Conservation (phyloP, 305 asterid genomes). For the Stenogyne calaminthoides region DNA sequence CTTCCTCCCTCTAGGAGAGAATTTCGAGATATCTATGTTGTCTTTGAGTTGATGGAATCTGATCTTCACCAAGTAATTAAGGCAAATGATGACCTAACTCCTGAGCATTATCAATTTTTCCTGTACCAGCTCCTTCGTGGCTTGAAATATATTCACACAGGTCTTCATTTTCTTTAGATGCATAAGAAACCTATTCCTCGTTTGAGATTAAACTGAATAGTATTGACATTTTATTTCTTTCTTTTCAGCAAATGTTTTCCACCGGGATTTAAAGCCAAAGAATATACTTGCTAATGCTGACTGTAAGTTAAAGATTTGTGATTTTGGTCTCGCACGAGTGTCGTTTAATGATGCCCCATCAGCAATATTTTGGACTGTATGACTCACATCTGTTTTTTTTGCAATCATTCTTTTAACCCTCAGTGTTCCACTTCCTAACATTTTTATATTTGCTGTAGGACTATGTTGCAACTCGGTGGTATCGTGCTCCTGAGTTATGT, state of each 20-base stretch:
- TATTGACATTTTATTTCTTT: constrained; percentile 23
- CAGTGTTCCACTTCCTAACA: constrained; percentile 14
- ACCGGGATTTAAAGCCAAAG: constrained; percentile 77
- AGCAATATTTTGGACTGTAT: constrained; percentile 83
- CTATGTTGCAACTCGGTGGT: constrained; percentile 85
- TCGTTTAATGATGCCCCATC: constrained; percentile 82
- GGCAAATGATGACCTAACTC: constrained; percentile 74
- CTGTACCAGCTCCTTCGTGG: constrained; percentile 78
- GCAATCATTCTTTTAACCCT: constrained; percentile 9
- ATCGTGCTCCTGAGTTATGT: constrained; percentile 85
- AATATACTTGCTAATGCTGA: constrained; percentile 79
- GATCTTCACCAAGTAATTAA: constrained; percentile 84
- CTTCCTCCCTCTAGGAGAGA: constrained; percentile 85
- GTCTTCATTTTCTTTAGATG: constrained; percentile 33
- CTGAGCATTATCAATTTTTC: constrained; percentile 75
- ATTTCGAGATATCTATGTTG: constrained; percentile 69
- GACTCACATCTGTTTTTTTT: constrained; percentile 29
- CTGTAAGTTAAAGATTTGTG: constrained; percentile 83
- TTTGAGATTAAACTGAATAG: constrained; percentile 3
- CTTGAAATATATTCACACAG: constrained; percentile 70
- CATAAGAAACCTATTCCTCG: neutral
- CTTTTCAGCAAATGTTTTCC: constrained; percentile 70
- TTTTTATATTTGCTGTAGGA: constrained; percentile 45
- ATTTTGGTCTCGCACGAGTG: constrained; percentile 83
- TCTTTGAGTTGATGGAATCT: constrained; percentile 84